phyloP scores from a whole-genome alignment of 495 filamentous ascomycete genomes.

The Neurospora tetraspora region DNA sequence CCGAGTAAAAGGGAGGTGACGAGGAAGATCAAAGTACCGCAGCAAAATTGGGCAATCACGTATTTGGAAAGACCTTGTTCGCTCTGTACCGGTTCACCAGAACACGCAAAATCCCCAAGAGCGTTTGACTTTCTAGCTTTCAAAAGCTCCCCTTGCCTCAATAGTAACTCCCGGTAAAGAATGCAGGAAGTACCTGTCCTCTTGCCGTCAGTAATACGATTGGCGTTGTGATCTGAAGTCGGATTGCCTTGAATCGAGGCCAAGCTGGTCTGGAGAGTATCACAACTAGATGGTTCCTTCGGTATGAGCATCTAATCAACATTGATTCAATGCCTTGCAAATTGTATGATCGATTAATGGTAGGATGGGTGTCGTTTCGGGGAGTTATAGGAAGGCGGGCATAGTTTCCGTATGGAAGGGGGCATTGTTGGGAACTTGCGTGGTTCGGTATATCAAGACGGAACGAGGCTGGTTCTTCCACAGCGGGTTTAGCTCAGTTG shows the following conservation, averaged over 20 bases:
- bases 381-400: background rate
- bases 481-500: background rate
- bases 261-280: background rate
- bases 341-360: fast-evolving
- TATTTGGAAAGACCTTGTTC: background rate
- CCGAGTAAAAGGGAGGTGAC: background rate
- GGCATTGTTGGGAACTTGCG: background rate
- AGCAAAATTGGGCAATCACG: background rate
- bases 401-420: background rate
- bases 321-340: background rate
- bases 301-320: background rate
- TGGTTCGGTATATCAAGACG: background rate
- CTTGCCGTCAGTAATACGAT: background rate
- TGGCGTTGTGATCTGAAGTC: background rate
- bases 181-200: background rate
- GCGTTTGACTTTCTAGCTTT: background rate
- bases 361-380: background rate
- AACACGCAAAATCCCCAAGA: background rate
- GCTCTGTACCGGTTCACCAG: background rate
- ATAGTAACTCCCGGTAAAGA: background rate
- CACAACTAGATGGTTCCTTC: background rate
- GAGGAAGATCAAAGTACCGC: background rate
- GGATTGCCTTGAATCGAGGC: background rate
- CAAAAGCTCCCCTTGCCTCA: background rate
- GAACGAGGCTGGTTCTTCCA: fast-evolving